Percentiles rank a stretch among this genome's conserved stretches.
Conservation (phyloP, 371 early-diverging fungal species). For the Mortierella sp. region DNA sequence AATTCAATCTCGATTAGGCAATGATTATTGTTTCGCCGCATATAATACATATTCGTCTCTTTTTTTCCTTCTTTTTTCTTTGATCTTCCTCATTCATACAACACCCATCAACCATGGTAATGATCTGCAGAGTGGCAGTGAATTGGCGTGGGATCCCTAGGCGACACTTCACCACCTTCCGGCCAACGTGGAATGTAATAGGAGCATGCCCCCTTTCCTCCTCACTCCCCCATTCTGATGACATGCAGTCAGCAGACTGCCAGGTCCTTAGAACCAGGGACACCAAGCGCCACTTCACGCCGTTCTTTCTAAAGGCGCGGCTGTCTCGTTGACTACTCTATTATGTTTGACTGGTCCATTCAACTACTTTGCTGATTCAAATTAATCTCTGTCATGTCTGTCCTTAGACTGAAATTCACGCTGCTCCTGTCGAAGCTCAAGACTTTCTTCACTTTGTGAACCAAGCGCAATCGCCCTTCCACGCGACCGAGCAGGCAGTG, state of each 20-base stretch:
- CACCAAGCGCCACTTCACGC: too few species aligned
- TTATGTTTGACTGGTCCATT: too few species aligned
- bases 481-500: conserved; percentile 84
- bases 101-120: conserved; percentile 58
- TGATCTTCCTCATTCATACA: too few species aligned
- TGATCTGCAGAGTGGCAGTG: conserved; percentile 21
- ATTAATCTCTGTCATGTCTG: too few species aligned
- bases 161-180: conserved; percentile 17
- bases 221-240: not conserved
- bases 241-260: too few species aligned
- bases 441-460: conserved; percentile 91
- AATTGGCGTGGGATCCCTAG: conserved; percentile 16
- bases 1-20: conserved; percentile 4
- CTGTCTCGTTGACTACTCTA: too few species aligned
- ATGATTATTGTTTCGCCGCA: not conserved
- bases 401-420: conserved; percentile 53
- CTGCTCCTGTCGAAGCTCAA: conserved; percentile 53
- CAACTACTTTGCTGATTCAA: too few species aligned
- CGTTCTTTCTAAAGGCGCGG: too few species aligned
- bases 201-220: not conserved
- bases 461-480: conserved; percentile 94
- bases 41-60: not conserved
- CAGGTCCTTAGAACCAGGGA: too few species aligned
- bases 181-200: conserved; percentile 36
- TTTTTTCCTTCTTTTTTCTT: not conserved